Evolutionary conservation across 768 basidiomycete genomes (phyloP).

Genomic region (Trametes meyenii): DNA sequence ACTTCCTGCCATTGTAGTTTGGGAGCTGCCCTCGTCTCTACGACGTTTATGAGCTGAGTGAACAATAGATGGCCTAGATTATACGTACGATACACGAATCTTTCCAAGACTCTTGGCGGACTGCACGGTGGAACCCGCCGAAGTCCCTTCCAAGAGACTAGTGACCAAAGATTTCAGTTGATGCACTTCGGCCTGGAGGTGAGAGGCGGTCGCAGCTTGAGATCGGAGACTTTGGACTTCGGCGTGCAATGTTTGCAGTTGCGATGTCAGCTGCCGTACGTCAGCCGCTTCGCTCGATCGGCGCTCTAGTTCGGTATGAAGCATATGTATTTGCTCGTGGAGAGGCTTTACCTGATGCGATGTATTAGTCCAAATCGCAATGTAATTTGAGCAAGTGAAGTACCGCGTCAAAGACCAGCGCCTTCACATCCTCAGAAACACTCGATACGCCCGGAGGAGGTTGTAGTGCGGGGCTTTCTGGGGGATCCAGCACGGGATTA

Average conservation of each 20-base stretch:
- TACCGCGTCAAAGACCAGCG: conserved; percentile 7
- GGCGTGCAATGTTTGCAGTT: conserved; percentile 40
- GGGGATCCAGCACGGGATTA: not conserved
- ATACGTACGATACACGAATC: conserved; percentile 23
- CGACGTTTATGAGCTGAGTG: not conserved
- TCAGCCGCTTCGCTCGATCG: conserved; percentile 40
- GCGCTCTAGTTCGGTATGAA: conserved; percentile 50
- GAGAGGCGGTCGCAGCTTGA: conserved; percentile 17
- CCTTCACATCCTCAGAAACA: conserved; percentile 1
- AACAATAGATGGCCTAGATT: not conserved
- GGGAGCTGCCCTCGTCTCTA: conserved; percentile 11
- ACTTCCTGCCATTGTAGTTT: not conserved
- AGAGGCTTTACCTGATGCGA: conserved; percentile 41
- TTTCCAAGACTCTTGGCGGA: conserved; percentile 26
- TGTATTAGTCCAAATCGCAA: not conserved
- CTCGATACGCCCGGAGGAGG: not conserved
- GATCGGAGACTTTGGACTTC: conserved; percentile 39
- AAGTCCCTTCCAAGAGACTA: not conserved
- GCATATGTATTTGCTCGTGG: conserved; percentile 46
- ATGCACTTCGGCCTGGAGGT: conserved; percentile 24
- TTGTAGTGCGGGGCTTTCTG: not conserved
- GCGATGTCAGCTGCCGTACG: conserved; percentile 38
- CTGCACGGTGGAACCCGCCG: not conserved
- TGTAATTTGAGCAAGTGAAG: not conserved
- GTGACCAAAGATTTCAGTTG: conserved; percentile 5